Evolutionary conservation across 2,329 filamentous ascomycete genomes (phyloP), one percentile per base, ranked within the genome.

Genomic region (Didymosphaeria variabile): DNA sequence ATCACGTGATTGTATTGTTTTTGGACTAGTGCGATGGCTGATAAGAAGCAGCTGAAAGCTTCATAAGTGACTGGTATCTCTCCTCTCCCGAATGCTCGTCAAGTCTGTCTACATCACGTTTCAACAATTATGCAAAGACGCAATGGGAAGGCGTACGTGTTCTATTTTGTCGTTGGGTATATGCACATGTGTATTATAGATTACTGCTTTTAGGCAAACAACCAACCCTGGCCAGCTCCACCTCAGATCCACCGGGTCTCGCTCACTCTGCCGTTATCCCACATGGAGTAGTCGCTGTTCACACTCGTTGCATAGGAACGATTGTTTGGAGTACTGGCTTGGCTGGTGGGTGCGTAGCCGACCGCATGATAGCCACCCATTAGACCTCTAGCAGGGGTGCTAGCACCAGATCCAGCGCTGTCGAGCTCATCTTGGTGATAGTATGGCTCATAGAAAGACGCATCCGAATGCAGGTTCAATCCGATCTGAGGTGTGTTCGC

Each of bases 191-290:
- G n/a, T n/a, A 45, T 47, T 47, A 47, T 7, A 29, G 23, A 47
- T 47, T 47, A 47, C 23, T 31, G 15, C 23, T 31, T 47, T 31
- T 31, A 7, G 45, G 13, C 21, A 29, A 29, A 29, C 15, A 2
- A 47, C 23, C 15, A 19, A n/a, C 23, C 5, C 45, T 12, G 15
- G 19, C 23, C n/a, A 7, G n/a, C 10, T 8, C n/a, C 31, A 4
- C 9, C 15, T 34, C 47, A 51, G 8, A 51, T 5, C 47, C 47
- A 51, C 47, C 47, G 19, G n/a, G 47, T 51, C 31, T 34, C 47
- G n/a, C 31, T 51, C 47, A 21, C 47, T 36, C 31, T 51, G 31
- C 26, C 26, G 6, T 29, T 36, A 12, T 51, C 31, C 47, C 23
- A 51, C 17, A 15, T 10, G 6, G 31, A 34, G 9, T 51, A 36